Evolutionary conservation across 805 yeast genomes (phyloP), one percentile per base, ranked within the genome.

Genomic region (Geotrichum ghanense): DNA sequence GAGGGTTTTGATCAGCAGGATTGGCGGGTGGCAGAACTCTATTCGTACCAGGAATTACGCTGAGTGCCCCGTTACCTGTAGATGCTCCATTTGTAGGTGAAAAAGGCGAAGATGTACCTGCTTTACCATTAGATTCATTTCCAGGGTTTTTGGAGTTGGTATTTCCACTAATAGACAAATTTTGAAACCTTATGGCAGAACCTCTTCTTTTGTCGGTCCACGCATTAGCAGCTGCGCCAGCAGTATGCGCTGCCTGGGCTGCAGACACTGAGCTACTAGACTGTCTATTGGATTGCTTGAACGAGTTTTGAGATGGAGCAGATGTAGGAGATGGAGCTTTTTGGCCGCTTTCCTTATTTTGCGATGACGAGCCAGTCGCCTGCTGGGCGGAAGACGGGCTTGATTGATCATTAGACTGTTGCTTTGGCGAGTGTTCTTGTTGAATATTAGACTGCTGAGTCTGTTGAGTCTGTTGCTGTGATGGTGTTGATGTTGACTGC

Each of bases 1-100:
- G 98, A 2, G 98, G 97, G 60, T 92, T 92, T 67, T 92, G 98
- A 65, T 92, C 98, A 1, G 98, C 97, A 4, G 98, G 98, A 59
- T 90, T 90, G 1, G 95, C 95, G 2, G 72, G 72, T 3, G 72
- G 72, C 45, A 69, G 52, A 27, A 62, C 63, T 26, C 67, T 56
- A n/a, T 69, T 69, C 10, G 69, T 69, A 43, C 53, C 61, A 49
- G 64, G 69, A 50, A 64, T 56, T 27, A 62, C 64, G 45, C 63
- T 63, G 7, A 31, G 16, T n/a, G 12, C 16, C 12, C 37, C 37
- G 4, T 16, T 19, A n/a, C 63, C 51, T 22, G 63, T 51, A 3
- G 68, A 57, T 41, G 57, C 58, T 9, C 55, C 52, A 44, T 58
- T 58, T 7, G 55, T 54, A 7, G 63, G 62, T 19, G 60, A 57